Evolutionary conservation across 257 asterid species (phyloP).

Genomic region (Przewalskia tangutica): DNA sequence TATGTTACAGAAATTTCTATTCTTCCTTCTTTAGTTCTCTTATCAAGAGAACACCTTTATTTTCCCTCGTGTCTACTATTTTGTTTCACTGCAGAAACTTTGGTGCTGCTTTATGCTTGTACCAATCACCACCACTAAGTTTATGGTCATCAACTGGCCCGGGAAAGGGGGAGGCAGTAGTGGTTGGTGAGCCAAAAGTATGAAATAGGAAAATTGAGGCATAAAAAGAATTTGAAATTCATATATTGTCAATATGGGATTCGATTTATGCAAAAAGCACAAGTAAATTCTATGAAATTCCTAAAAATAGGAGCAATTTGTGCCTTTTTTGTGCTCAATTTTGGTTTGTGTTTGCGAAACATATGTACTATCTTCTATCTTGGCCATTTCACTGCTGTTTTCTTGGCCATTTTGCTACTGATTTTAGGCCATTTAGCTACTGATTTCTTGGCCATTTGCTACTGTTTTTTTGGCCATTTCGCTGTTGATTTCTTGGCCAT

Average conservation of each 20-base stretch:
- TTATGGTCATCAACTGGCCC: not conserved
- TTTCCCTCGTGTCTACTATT: not conserved
- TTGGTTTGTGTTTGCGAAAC: not conserved
- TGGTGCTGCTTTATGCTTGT: not conserved
- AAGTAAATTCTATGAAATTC: not conserved
- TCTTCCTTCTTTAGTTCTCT: too few species aligned
- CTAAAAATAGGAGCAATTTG: not conserved
- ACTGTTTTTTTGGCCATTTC: too few species aligned
- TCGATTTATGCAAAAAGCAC: not conserved
- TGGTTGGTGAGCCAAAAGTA: not conserved
- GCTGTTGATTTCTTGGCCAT: too few species aligned
- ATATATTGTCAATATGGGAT: not conserved
- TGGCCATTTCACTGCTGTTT: too few species aligned
- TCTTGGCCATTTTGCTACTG: too few species aligned
- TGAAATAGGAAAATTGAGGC: not conserved
- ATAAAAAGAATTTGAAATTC: not conserved
- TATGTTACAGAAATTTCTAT: not conserved
- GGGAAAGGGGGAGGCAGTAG: not conserved
- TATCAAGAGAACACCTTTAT: not conserved
- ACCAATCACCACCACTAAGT: not conserved
- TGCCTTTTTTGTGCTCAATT: too few species aligned
- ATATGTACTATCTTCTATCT: not conserved
- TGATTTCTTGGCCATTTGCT: too few species aligned
- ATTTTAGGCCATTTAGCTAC: too few species aligned
- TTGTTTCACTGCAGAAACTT: not conserved